phyloP scores from a whole-genome alignment of 257 asterid species.

The Salvia rosmarinus region DNA sequence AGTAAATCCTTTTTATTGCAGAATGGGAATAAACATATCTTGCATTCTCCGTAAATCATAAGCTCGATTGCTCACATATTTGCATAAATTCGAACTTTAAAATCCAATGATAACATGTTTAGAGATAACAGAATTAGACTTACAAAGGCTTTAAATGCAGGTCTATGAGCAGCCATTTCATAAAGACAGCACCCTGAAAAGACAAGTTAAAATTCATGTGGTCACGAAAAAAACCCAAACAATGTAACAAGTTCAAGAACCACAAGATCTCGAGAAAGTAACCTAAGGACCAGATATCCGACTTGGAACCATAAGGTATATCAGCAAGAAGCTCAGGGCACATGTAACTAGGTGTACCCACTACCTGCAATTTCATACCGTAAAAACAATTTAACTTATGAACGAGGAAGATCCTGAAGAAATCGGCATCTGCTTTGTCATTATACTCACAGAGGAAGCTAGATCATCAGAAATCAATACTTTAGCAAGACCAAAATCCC shows the following conservation, averaged over 20 bases:
- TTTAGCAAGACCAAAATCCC: conserved; percentile 99
- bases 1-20: no score
- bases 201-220: conserved; percentile 2
- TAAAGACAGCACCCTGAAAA: conserved; percentile 87
- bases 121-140: conserved; percentile 39
- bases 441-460: conserved; percentile 88
- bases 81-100: not conserved
- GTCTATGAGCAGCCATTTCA: conserved; percentile 85
- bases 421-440: conserved; percentile 4
- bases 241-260: conserved; percentile 19
- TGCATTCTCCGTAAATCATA: not conserved
- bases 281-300: conserved; percentile 99
- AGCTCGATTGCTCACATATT: not conserved
- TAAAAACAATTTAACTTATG: not conserved
- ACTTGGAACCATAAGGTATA: conserved; percentile 96
- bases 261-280: no score
- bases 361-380: conserved; percentile 61
- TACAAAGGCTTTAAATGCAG: conserved; percentile 97
- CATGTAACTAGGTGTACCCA: conserved; percentile 99
- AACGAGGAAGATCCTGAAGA: conserved; percentile 1
- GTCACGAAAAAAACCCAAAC: conserved; percentile 28
- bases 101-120: not conserved
- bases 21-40: not conserved
- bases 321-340: conserved; percentile 99
- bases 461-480: conserved; percentile 86